Evolutionary conservation across 2,329 filamentous ascomycete genomes (phyloP).

Genomic region (Chaetomium olivaceum): DNA sequence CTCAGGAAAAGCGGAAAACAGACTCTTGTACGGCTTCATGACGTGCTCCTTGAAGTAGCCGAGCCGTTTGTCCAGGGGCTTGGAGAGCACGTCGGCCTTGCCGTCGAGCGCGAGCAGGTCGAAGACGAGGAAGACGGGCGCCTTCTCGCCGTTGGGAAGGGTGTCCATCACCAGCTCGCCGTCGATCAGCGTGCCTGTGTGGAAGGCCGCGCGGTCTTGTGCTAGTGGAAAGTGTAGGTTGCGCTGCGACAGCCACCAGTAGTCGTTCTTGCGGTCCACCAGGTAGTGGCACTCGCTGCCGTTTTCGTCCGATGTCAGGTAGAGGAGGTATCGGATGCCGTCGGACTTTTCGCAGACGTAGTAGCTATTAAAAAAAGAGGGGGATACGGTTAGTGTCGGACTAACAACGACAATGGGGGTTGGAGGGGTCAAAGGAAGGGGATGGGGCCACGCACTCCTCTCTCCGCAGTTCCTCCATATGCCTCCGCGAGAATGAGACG

Average conservation of each 20-base stretch:
- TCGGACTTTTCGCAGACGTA: constrained; percentile 99
- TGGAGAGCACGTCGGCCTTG: constrained; percentile 63
- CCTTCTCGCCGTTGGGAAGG: constrained; percentile 63
- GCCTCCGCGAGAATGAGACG: constrained; percentile 81
- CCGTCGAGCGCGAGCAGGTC: constrained; percentile 85
- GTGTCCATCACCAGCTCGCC: constrained; percentile 90
- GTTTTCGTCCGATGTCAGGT: constrained; percentile 68
- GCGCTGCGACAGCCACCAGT: constrained; percentile 74
- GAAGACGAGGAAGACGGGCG: constrained; percentile 87
- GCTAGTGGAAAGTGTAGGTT: constrained; percentile 79
- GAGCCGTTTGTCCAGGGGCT: constrained; percentile 82
- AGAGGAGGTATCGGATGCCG: constrained; percentile 92
- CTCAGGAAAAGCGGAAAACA: constrained; percentile 66
- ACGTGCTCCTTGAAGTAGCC: constrained; percentile 81
- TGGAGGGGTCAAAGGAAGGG: neutral
- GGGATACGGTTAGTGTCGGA: neutral
- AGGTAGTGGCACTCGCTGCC: constrained; percentile 76
- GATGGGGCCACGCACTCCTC: constrained; percentile 60
- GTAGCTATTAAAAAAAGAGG: constrained; percentile 58
- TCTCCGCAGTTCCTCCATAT: constrained; percentile 77
- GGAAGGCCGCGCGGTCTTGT: constrained; percentile 65
- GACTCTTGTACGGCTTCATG: constrained; percentile 66
- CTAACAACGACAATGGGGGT: neutral
- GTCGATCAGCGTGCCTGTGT: constrained; percentile 80
- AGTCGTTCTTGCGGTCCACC: constrained; percentile 97